Conservation (phyloP, 1,284 basidiomycete genomes). For the Microbotryum silenes-acaulis region DNA sequence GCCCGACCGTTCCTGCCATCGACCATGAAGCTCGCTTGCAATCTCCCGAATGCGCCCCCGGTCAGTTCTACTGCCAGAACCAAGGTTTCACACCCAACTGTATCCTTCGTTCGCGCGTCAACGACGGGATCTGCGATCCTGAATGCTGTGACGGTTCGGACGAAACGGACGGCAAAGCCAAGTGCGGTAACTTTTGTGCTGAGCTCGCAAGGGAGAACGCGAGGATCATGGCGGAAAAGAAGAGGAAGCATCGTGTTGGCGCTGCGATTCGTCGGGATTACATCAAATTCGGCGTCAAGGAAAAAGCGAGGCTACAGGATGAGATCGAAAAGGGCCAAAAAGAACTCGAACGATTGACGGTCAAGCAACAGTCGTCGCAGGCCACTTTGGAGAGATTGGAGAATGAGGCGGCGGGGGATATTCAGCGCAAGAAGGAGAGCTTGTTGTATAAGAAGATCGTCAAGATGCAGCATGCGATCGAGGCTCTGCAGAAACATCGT, state of each 20-base stretch:
- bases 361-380: conserved; percentile 56
- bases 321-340: conserved; percentile 46
- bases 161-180: conserved; percentile 57
- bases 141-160: conserved; percentile 99
- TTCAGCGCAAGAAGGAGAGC: conserved; percentile 61
- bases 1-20: conserved; percentile 13
- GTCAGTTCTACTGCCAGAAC: conserved; percentile 76
- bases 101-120: conserved; percentile 77
- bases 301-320: conserved; percentile 68
- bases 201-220: conserved; percentile 65
- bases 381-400: conserved; percentile 37
- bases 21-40: conserved; percentile 22
- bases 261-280: conserved; percentile 84
- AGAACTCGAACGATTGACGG: conserved; percentile 43
- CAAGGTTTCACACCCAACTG: conserved; percentile 73
- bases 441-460: conserved; percentile 65
- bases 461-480: conserved; percentile 64
- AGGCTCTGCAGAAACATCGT: conserved; percentile 64
- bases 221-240: conserved; percentile 58
- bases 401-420: conserved; percentile 34
- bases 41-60: conserved; percentile 29
- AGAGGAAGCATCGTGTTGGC: conserved; percentile 62
- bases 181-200: conserved; percentile 71
- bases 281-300: conserved; percentile 74
- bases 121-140: conserved; percentile 87